Evolutionary conservation across 148 eudicot genomes (phyloP).

Genomic region (Cornus controversa): DNA sequence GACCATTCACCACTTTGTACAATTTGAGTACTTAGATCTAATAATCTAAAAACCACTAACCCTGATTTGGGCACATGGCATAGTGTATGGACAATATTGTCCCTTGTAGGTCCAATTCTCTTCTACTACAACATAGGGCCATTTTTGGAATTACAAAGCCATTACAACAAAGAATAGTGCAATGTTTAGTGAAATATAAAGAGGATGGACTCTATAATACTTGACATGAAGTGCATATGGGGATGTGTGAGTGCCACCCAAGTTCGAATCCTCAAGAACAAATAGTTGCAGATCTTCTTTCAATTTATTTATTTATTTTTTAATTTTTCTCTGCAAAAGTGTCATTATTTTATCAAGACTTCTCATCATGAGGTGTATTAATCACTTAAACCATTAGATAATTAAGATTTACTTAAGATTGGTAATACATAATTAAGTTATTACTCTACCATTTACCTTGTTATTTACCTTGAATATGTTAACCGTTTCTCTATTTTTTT

Average conservation of each 20-base stretch:
- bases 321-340: background rate
- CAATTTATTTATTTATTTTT: no score
- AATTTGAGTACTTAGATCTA: background rate
- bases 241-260: slow-evolving; percentile 29
- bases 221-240: slow-evolving; percentile 15
- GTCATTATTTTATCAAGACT: background rate
- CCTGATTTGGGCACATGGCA: background rate
- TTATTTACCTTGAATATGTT: no score
- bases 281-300: background rate
- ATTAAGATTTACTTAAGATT: background rate
- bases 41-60: background rate
- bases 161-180: background rate
- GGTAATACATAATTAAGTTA: no score
- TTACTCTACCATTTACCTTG: no score
- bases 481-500: no score
- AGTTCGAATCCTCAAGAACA: slow-evolving; percentile 8
- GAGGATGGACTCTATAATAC: no score
- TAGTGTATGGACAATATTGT: background rate
- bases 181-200: background rate
- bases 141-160: no score
- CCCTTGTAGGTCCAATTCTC: background rate
- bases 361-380: background rate
- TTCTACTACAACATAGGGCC: background rate
- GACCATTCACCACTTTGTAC: background rate
- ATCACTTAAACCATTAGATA: background rate